Conservation (phyloP, 805 yeast genomes). For the Blastobotrys peoriensis region DNA sequence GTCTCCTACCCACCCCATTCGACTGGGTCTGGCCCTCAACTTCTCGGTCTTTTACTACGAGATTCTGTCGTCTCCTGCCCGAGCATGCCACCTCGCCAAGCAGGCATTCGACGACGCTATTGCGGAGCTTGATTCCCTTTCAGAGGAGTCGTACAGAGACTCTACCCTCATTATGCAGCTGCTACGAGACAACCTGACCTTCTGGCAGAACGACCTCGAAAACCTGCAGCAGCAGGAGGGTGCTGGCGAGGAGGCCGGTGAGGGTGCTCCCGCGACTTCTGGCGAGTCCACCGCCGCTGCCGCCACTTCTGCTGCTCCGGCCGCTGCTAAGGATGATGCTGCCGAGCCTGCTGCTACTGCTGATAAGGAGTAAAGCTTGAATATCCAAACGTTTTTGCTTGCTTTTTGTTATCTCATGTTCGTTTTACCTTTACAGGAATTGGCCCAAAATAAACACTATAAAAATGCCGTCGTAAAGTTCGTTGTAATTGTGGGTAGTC, state of each 20-base stretch:
- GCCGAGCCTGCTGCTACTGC: constrained; percentile 11
- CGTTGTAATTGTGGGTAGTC: too few species aligned
- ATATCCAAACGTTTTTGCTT: too few species aligned
- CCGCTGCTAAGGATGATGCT: constrained; percentile 9
- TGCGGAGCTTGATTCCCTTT: constrained; percentile 94
- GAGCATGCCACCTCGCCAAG: constrained; percentile 98
- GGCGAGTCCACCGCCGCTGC: constrained; percentile 8
- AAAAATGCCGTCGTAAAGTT: too few species aligned
- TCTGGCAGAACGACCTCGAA: constrained; percentile 76
- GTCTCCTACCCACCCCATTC: constrained; percentile 98
- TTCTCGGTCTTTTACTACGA: constrained; percentile 98
- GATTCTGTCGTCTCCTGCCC: constrained; percentile 94
- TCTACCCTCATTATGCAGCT: constrained; percentile 98
- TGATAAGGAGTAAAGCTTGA: background rate
- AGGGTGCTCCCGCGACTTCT: constrained; percentile 2
- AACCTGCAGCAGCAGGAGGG: constrained; percentile 17
- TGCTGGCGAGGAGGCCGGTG: constrained; percentile 12
- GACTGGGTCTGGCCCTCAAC: constrained; percentile 96
- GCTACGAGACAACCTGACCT: constrained; percentile 93
- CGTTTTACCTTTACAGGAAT: background rate
- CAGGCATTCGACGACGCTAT: constrained; percentile 99
- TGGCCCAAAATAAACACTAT: background rate
- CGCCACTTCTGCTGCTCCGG: constrained; percentile 12
- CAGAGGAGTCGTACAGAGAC: constrained; percentile 97
- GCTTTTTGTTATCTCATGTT: background rate